phyloP scores from a whole-genome alignment of 352 stramenopile species.

The Phytophthora vignae region DNA sequence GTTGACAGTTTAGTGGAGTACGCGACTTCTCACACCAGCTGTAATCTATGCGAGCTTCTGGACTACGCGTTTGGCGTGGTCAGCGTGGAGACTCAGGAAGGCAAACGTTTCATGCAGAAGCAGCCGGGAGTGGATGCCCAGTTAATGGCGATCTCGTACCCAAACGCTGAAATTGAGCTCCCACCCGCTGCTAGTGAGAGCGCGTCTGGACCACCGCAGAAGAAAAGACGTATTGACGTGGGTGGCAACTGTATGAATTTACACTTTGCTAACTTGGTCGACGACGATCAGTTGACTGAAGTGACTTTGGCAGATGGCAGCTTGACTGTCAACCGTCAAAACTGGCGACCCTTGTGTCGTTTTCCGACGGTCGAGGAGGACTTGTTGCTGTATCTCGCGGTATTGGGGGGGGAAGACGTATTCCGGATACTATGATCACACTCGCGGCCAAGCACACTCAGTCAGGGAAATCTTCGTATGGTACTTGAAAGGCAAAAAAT shows the following conservation, averaged over 20 bases:
- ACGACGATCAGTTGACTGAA: slow-evolving; percentile 2
- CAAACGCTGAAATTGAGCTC: neutral
- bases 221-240: neutral
- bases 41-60: neutral
- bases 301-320: neutral
- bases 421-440: slow-evolving; percentile 6
- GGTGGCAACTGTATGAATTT: slow-evolving; percentile 5
- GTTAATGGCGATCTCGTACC: slow-evolving; percentile 19
- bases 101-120: neutral
- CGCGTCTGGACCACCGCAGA: neutral
- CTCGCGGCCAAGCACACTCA: neutral
- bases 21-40: neutral
- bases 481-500: neutral
- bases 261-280: slow-evolving; percentile 11
- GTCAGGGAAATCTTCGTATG: neutral
- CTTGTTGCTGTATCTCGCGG: slow-evolving; percentile 16
- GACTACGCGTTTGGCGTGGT: slow-evolving; percentile 10
- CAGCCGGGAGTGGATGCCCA: neutral
- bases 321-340: neutral
- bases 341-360: neutral
- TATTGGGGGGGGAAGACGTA: slow-evolving; percentile 17
- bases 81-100: neutral
- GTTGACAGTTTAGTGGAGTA: slow-evolving; percentile 1
- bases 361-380: slow-evolving; percentile 12
- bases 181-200: neutral